Percentiles rank a stretch among this genome's conserved stretches.
phyloP scores from a whole-genome alignment of 225 moss, liverwort and hornwort species.

The Pseudisothecium myosuroides region DNA sequence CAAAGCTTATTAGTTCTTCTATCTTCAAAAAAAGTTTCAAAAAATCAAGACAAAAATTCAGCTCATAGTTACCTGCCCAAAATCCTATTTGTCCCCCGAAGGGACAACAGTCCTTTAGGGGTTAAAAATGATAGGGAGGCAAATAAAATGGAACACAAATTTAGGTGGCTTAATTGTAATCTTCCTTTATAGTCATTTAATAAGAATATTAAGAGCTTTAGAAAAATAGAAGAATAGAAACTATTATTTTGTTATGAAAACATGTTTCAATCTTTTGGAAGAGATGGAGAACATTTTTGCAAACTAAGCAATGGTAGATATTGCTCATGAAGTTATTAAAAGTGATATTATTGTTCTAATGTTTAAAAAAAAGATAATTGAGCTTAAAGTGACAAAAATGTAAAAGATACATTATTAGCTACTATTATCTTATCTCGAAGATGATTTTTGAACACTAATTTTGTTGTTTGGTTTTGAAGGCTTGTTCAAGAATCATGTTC shows the following conservation, averaged over 20 bases:
- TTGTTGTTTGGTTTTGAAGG: rapidly evolving
- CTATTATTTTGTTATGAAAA: neutral
- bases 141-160: neutral
- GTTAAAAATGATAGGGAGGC: rapidly evolving
- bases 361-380: neutral
- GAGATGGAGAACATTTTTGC: neutral
- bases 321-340: rapidly evolving
- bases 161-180: no score
- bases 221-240: neutral
- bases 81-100: no score
- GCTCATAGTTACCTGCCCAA: no score
- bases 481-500: neutral
- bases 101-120: no score
- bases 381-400: neutral
- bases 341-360: neutral
- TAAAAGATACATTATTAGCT: neutral
- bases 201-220: neutral
- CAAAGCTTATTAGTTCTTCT: no score
- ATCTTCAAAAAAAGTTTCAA: no score
- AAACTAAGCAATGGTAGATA: neutral
- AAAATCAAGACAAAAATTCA: no score
- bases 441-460: neutral
- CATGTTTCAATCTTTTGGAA: neutral
- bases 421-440: neutral
- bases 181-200: neutral